phyloP scores from a whole-genome alignment of 495 filamentous ascomycete species.

The Aspergillus baeticus region DNA sequence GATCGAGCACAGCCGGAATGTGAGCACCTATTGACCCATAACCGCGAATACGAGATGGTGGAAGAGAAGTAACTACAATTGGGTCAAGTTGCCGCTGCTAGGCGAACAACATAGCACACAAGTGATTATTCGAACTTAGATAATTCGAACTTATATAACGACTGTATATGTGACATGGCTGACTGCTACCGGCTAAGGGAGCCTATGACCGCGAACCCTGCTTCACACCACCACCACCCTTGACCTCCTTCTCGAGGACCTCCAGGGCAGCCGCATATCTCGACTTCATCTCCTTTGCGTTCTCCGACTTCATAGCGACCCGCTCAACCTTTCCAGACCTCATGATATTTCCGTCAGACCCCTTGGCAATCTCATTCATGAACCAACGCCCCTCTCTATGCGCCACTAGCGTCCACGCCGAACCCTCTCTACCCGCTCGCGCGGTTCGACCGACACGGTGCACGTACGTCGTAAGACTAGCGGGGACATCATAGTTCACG shows the following conservation, averaged over 20 bases:
- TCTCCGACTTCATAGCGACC: slow-evolving; percentile 42
- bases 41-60: too few species aligned
- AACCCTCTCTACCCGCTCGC: slow-evolving; percentile 71
- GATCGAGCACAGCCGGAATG: too few species aligned
- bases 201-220: background rate
- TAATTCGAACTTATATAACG: too few species aligned
- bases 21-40: too few species aligned
- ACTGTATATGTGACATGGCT: background rate
- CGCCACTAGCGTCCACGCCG: slow-evolving; percentile 80
- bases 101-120: too few species aligned
- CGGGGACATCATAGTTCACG: slow-evolving; percentile 91
- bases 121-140: too few species aligned
- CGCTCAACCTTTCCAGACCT: slow-evolving; percentile 40
- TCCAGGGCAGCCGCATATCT: slow-evolving; percentile 62
- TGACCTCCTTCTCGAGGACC: slow-evolving; percentile 44
- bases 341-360: slow-evolving; percentile 41
- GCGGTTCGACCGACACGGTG: slow-evolving; percentile 93
- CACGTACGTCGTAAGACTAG: slow-evolving; percentile 76
- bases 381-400: slow-evolving; percentile 84
- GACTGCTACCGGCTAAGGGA: background rate
- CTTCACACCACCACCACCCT: slow-evolving; percentile 11
- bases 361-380: slow-evolving; percentile 68
- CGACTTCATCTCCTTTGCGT: slow-evolving; percentile 47
- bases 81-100: too few species aligned
- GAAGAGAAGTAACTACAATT: too few species aligned